Evolutionary conservation across 495 filamentous ascomycete species (phyloP).

Genomic region (Hyaloscypha bicolor): DNA sequence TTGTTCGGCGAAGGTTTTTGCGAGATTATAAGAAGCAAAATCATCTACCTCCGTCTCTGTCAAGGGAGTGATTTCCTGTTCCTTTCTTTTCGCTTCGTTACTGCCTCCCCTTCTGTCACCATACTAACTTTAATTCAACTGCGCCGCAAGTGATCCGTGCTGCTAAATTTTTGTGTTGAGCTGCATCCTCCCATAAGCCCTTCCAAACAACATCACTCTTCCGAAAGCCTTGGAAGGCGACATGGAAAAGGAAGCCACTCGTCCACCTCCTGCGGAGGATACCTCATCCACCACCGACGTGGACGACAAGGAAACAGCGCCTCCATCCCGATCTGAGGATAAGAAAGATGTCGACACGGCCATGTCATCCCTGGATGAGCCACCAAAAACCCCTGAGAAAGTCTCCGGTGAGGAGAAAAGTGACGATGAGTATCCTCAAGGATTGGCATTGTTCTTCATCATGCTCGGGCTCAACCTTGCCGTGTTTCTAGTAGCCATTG

Average conservation of each 20-base stretch:
- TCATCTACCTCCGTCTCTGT: too few species aligned
- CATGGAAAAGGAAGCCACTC: constrained; percentile 6
- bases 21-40: background rate
- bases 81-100: background rate
- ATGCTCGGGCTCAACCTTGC: constrained; percentile 5
- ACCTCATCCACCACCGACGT: background rate
- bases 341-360: background rate
- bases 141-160: background rate
- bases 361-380: background rate
- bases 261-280: background rate
- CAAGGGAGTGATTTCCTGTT: background rate
- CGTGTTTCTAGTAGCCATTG: constrained; percentile 4
- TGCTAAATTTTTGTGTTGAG: background rate
- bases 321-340: background rate
- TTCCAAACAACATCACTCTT: background rate
- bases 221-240: background rate
- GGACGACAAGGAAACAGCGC: background rate
- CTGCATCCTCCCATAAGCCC: background rate
- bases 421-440: background rate
- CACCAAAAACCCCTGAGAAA: background rate
- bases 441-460: constrained; percentile 1
- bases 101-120: background rate
- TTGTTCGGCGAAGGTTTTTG: background rate
- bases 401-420: constrained; percentile 2
- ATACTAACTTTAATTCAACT: background rate